These are phyloP conservation scores for Rosellinia necatrix DNA, from an alignment of 2,329 filamentous ascomycete genomes.

Conservation along the genomic window DNA sequence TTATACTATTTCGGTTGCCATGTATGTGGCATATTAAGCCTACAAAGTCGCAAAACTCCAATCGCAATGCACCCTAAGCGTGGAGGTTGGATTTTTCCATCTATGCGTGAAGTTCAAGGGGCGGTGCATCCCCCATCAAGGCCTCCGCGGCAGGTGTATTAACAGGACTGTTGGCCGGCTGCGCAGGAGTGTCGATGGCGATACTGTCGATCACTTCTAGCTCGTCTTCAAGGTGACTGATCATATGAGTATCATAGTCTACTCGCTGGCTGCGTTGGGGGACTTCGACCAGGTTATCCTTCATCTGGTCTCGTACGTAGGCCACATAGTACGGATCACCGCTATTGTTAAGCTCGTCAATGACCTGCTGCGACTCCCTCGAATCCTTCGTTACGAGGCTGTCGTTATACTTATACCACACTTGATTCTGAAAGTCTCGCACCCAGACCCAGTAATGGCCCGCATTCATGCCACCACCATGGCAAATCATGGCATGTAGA, in stretches of 20 bases:
- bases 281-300: constrained; percentile 57
- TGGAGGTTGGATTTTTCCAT: not conserved
- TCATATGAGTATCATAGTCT: not conserved
- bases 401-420: constrained; percentile 97
- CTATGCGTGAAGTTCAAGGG: constrained; percentile 9
- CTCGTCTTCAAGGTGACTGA: constrained; percentile 26
- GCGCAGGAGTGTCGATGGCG: constrained; percentile 23
- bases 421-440: constrained; percentile 76
- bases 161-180: constrained; percentile 21
- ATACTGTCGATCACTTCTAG: constrained; percentile 40
- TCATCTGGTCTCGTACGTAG: constrained; percentile 73
- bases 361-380: constrained; percentile 67
- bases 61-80: constrained; percentile 13
- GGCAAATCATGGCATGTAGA: constrained; percentile 91
- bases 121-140: constrained; percentile 9
- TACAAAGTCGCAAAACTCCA: constrained; percentile 16
- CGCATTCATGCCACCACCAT: constrained; percentile 72
- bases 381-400: constrained; percentile 73
- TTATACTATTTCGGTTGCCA: not conserved
- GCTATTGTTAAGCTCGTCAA: constrained; percentile 66
- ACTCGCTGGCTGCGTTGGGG: constrained; percentile 43
- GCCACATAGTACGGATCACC: constrained; percentile 85
- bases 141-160: constrained; percentile 10
- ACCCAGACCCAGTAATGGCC: constrained; percentile 99
- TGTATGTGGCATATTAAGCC: constrained; percentile 1